These are phyloP conservation scores for Detonula confervacea DNA, from an alignment of 352 stramenopile species.

Conservation along the genomic window DNA sequence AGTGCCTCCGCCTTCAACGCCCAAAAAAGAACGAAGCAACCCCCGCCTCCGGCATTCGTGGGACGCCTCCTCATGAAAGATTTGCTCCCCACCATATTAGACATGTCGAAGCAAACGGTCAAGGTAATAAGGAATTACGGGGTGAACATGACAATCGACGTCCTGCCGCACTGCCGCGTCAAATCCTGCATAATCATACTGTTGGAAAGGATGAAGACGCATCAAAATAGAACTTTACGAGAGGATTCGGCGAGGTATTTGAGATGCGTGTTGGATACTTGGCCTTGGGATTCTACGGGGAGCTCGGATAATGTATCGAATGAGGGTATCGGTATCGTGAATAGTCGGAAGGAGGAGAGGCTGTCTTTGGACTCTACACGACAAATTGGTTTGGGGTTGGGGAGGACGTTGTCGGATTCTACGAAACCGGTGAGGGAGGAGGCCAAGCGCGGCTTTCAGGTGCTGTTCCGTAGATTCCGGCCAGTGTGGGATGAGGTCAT, in stretches of 20 bases:
- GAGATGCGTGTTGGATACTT: constrained; percentile 56
- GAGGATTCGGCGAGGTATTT: constrained; percentile 81
- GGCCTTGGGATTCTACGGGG: constrained; percentile 35
- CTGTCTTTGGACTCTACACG: constrained; percentile 34
- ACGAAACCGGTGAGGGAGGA: constrained; percentile 64
- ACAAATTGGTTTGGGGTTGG: constrained; percentile 63
- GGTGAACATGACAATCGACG: constrained; percentile 61
- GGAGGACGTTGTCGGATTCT: constrained; percentile 65
- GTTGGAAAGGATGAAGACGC: constrained; percentile 69
- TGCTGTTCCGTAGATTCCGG: constrained; percentile 49
- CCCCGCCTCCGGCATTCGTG: constrained; percentile 35
- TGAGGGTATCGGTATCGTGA: background rate
- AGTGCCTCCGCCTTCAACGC: background rate
- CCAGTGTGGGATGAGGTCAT: constrained; percentile 67
- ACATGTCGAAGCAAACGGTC: constrained; percentile 74
- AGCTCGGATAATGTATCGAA: background rate
- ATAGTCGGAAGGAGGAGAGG: constrained; percentile 39
- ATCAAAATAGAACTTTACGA: constrained; percentile 71
- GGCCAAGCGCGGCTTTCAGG: constrained; percentile 62
- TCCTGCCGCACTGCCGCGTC: constrained; percentile 61
- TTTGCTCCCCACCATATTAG: constrained; percentile 64
- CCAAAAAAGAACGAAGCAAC: constrained; percentile 34
- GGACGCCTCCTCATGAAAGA: constrained; percentile 77
- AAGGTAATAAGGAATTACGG: constrained; percentile 74
- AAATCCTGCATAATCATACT: constrained; percentile 72